A percentile compares a stretch with the other conserved stretches of the same genome.
These are phyloP conservation scores for Cucumis melo DNA, from an alignment of 306 rosid genomes.

Conservation along the genomic window DNA sequence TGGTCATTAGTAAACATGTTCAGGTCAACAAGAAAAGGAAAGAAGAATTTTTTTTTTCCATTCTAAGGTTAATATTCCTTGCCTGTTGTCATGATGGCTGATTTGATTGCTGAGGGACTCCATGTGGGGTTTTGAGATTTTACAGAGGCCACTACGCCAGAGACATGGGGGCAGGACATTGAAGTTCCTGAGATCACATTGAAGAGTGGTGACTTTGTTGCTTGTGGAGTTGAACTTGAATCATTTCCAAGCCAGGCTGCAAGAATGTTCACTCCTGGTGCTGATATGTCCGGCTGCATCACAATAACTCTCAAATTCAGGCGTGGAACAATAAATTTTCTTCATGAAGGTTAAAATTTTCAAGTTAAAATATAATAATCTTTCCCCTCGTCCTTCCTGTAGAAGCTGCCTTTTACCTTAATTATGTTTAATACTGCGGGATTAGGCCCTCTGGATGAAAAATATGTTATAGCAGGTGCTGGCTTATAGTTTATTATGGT, in stretches of 20 bases:
- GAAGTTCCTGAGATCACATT: constrained; percentile 66
- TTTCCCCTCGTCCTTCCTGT: not conserved
- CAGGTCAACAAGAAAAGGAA: not conserved
- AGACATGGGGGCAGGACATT: constrained; percentile 79
- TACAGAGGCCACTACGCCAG: constrained; percentile 45
- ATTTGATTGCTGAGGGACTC: constrained; percentile 67
- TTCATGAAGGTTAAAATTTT: not conserved
- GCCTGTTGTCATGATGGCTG: constrained; percentile 95
- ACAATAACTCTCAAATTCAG: not conserved
- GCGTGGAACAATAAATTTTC: not conserved
- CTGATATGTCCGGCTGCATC: constrained; percentile 76
- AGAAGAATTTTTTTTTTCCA: not conserved
- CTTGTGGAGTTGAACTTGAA: constrained; percentile 2
- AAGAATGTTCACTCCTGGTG: constrained; percentile 81
- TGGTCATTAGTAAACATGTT: not conserved
- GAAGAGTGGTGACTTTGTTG: constrained; percentile 23
- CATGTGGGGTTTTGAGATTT: constrained; percentile 49
- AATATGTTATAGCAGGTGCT: constrained; percentile 42
- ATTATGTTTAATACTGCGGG: constrained; percentile 37
- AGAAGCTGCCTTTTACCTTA: constrained; percentile 26
- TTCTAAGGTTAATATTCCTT: not conserved
- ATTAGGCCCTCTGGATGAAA: constrained; percentile 83
- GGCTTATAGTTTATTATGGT: constrained; percentile 43
- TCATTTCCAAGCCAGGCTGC: constrained; percentile 64
- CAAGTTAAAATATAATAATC: not conserved